These are phyloP conservation scores for Stephania yunnanensis DNA, from an alignment of 164 flowering plant species.

Conservation along the genomic window DNA sequence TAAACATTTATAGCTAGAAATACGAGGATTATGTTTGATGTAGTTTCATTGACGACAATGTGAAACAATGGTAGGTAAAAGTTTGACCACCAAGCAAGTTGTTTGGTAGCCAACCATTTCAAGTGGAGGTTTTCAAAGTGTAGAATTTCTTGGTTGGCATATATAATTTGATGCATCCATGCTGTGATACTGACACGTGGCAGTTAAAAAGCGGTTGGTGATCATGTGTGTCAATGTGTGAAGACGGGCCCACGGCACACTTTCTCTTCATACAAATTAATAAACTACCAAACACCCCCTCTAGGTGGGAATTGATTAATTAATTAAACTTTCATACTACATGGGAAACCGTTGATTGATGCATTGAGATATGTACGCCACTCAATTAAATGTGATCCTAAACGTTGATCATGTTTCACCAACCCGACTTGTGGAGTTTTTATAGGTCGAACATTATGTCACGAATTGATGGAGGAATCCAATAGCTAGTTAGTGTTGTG, in stretches of 20 bases:
- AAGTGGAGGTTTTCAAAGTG: neutral
- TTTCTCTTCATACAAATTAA: no score
- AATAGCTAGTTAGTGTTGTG: neutral
- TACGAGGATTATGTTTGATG: no score
- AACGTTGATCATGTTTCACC: neutral
- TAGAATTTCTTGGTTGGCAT: neutral
- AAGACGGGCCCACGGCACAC: neutral
- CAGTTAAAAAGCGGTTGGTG: neutral
- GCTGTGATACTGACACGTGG: neutral
- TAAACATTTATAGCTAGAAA: no score
- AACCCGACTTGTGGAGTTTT: neutral
- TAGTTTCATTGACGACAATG: no score
- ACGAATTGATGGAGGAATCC: neutral
- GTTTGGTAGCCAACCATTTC: neutral
- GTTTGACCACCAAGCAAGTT: neutral
- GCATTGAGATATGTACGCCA: no score
- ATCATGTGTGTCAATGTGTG: neutral
- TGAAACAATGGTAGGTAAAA: neutral
- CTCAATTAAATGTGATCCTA: no score
- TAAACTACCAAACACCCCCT: neutral
- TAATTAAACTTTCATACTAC: no score
- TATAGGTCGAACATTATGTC: neutral
- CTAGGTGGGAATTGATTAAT: neutral
- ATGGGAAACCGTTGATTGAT: no score
- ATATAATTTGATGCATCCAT: neutral